phyloP scores from a whole-genome alignment of 768 basidiomycete genomes.

The Agaricus subrufescens region DNA sequence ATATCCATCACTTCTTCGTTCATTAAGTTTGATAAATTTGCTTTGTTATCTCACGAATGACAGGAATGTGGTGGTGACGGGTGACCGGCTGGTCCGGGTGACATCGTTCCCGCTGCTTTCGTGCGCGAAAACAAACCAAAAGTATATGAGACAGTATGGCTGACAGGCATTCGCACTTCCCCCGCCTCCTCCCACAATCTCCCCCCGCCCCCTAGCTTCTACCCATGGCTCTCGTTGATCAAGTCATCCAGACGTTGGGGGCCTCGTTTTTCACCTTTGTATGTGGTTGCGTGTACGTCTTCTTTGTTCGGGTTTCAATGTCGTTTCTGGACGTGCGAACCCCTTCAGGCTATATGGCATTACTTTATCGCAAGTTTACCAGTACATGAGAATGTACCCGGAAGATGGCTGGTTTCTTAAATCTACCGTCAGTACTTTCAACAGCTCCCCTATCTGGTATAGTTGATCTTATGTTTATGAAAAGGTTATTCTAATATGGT shows the following conservation, averaged over 20 bases:
- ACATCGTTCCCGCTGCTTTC: neutral
- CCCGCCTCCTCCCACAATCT: neutral
- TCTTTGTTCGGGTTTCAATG: neutral
- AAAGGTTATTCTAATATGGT: conserved; percentile 9
- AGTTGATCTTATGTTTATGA: neutral
- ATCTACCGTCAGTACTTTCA: neutral
- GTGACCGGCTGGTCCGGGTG: too few species aligned
- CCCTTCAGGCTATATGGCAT: conserved; percentile 3
- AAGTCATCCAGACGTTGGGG: conserved; percentile 1
- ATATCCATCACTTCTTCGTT: too few species aligned
- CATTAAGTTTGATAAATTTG: too few species aligned
- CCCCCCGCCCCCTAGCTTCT: too few species aligned
- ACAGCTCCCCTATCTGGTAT: neutral
- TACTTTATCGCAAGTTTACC: conserved; percentile 7
- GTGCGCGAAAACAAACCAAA: neutral
- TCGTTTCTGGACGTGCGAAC: neutral
- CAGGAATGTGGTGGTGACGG: too few species aligned
- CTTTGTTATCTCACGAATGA: too few species aligned
- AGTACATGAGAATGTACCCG: conserved; percentile 7
- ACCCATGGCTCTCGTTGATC: neutral
- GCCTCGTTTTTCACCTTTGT: conserved; percentile 11
- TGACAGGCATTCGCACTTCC: neutral
- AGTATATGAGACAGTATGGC: neutral
- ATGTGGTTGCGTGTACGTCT: conserved; percentile 4
- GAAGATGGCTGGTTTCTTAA: conserved; percentile 1